Percentiles rank a stretch among this genome's conserved stretches.
phyloP scores from a whole-genome alignment of 257 asterid species.

The Nemophila menziesii region DNA sequence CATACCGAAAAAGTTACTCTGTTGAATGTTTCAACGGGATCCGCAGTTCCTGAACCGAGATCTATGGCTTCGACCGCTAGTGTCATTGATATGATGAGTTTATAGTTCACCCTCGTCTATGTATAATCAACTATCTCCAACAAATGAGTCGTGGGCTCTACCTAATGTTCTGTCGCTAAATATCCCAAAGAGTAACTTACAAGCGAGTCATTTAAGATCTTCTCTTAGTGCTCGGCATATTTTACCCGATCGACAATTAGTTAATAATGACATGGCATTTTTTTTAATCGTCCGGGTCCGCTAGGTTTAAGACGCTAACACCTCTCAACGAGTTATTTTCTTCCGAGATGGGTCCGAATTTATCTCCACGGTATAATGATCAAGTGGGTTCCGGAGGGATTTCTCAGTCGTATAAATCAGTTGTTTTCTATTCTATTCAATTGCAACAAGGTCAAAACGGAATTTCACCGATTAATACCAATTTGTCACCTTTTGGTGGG shows the following conservation, averaged over 20 bases:
- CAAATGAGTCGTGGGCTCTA: slow-evolving; percentile 74
- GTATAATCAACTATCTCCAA: slow-evolving; percentile 67
- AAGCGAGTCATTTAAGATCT: slow-evolving; percentile 84
- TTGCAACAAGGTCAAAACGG: slow-evolving; percentile 71
- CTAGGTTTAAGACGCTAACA: slow-evolving; percentile 51
- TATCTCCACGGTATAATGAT: slow-evolving; percentile 74
- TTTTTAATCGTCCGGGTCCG: too few relatives aligned
- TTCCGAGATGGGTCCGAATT: slow-evolving; percentile 42
- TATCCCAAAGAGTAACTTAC: slow-evolving; percentile 84
- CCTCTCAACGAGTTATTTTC: slow-evolving; percentile 89
- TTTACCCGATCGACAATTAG: slow-evolving; percentile 44
- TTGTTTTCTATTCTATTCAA: slow-evolving; percentile 56
- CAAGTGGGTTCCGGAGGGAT: slow-evolving; percentile 48
- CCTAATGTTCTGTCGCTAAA: slow-evolving; percentile 74
- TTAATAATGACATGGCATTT: slow-evolving; percentile 52
- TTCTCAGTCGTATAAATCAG: slow-evolving; percentile 74
- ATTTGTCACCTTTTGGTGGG: slow-evolving; percentile 44
- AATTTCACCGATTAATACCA: slow-evolving; percentile 64
- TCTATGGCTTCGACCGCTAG: slow-evolving; percentile 64
- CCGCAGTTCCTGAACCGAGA: slow-evolving; percentile 85
- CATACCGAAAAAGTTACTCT: slow-evolving; percentile 82
- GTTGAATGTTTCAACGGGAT: slow-evolving; percentile 76
- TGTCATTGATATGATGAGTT: slow-evolving; percentile 86
- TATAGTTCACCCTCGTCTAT: slow-evolving; percentile 69
- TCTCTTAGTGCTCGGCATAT: slow-evolving; percentile 84